These are phyloP conservation scores for Chalciporus sphaerocephalus DNA, from an alignment of 768 basidiomycete genomes.

Conservation along the genomic window DNA sequence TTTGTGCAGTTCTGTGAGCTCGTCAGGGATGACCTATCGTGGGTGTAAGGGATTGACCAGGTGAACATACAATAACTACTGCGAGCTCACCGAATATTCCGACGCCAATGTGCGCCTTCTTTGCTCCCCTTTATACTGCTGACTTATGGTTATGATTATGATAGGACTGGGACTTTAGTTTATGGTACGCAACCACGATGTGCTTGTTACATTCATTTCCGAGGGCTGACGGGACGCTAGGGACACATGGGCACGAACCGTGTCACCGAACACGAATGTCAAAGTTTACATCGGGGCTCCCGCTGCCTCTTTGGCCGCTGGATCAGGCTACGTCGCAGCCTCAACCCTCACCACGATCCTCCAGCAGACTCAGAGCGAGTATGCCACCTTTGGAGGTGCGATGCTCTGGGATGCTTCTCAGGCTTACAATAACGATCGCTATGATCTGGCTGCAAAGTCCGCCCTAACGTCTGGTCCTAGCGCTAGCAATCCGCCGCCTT, in stretches of 20 bases:
- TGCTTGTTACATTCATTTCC: not conserved
- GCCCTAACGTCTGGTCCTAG: not conserved
- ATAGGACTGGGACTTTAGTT: conserved; percentile 46
- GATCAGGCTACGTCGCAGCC: conserved; percentile 36
- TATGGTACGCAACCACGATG: conserved; percentile 21
- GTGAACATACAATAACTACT: conserved; percentile 40
- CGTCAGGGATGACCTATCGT: not conserved
- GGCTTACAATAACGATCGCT: conserved; percentile 35
- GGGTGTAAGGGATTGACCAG: conserved; percentile 17
- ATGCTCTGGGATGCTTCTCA: conserved; percentile 46
- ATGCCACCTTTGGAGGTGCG: conserved; percentile 42
- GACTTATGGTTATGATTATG: not conserved
- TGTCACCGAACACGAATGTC: conserved; percentile 18
- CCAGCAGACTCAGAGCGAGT: conserved; percentile 31
- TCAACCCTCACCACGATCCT: conserved; percentile 32
- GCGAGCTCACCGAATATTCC: conserved; percentile 47
- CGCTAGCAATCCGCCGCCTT: not conserved
- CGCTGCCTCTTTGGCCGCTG: conserved; percentile 39
- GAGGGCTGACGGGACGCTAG: conserved; percentile 25
- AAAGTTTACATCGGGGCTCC: conserved; percentile 44
- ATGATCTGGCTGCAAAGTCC: no score
- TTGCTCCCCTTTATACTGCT: not conserved
- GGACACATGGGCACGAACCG: conserved; percentile 41
- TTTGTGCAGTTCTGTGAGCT: conserved; percentile 62
- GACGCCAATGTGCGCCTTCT: conserved; percentile 33